phyloP scores from a whole-genome alignment of 352 stramenopile genomes.

The Blastocystis hominis region DNA sequence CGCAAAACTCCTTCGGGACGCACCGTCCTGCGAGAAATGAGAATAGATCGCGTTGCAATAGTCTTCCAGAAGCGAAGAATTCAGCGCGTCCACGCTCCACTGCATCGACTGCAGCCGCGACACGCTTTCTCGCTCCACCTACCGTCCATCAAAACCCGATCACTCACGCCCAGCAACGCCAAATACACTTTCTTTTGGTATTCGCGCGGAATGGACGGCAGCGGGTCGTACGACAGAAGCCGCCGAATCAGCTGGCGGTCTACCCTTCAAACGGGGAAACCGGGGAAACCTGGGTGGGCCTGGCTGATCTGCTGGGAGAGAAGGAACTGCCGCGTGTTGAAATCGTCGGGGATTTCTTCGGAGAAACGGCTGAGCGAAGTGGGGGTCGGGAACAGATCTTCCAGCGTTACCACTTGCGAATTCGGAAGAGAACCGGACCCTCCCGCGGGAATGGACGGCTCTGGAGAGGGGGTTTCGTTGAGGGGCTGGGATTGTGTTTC shows the following conservation, averaged over 20 bases:
- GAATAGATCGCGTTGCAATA: background rate
- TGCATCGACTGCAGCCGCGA: background rate
- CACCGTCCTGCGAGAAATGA: background rate
- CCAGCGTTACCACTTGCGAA: too few relatives aligned
- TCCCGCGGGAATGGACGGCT: background rate
- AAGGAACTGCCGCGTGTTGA: slow-evolving; percentile 11
- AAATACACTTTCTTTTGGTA: background rate
- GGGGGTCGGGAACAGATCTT: background rate
- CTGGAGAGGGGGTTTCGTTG: background rate
- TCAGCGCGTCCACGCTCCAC: background rate
- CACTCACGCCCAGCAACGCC: background rate
- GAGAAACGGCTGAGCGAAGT: background rate
- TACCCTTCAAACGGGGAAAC: too few relatives aligned
- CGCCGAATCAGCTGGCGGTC: background rate
- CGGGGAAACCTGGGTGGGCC: background rate
- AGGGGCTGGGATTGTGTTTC: background rate
- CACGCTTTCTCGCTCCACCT: slow-evolving; percentile 5
- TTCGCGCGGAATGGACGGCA: background rate
- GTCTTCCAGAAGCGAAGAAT: background rate
- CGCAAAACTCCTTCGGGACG: background rate
- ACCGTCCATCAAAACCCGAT: background rate
- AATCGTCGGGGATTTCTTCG: background rate
- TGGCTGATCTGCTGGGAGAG: background rate
- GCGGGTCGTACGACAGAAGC: background rate
- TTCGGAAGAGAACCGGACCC: too few relatives aligned